phyloP scores from a whole-genome alignment of 371 early-diverging fungal genomes.

The Dichotomocladium elegans region DNA sequence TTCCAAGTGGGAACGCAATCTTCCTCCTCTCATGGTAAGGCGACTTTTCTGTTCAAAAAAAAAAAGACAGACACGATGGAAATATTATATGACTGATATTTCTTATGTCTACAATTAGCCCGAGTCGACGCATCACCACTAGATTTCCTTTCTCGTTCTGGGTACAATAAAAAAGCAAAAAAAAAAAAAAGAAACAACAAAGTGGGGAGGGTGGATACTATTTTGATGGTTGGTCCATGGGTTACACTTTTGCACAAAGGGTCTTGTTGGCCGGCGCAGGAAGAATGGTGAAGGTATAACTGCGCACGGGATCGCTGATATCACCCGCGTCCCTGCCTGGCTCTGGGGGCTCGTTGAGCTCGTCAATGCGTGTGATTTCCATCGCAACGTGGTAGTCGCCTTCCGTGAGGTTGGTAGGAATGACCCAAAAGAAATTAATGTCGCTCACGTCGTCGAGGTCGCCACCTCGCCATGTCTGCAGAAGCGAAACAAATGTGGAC shows the following conservation, averaged over 20 bases:
- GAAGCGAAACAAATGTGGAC: background rate
- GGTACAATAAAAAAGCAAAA: too few relatives aligned
- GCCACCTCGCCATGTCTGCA: constrained; percentile 7
- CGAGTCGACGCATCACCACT: too few relatives aligned
- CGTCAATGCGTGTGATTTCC: constrained; percentile 1
- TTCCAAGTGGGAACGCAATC: constrained; percentile 84
- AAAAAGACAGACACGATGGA: too few relatives aligned
- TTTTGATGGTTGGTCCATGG: too few relatives aligned
- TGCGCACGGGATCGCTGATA: constrained; percentile 2
- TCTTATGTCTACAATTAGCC: too few relatives aligned
- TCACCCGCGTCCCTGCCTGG: constrained; percentile 2
- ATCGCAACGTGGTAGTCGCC: constrained; percentile 17
- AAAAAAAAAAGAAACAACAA: too few relatives aligned
- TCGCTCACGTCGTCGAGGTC: constrained; percentile 14
- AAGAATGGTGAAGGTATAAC: constrained; percentile 9
- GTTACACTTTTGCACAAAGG: too few relatives aligned
- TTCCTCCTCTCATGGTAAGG: constrained; percentile 51
- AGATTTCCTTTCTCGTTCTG: too few relatives aligned
- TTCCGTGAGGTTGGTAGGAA: background rate
- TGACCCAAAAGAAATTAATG: constrained; percentile 11
- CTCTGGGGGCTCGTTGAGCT: background rate
- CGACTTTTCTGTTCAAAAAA: too few relatives aligned
- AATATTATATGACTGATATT: too few relatives aligned
- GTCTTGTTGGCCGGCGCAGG: background rate
- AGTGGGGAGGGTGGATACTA: too few relatives aligned